Evolutionary conservation across 164 flowering plant genomes (phyloP).

Genomic region (Vitis rotundifolia): DNA sequence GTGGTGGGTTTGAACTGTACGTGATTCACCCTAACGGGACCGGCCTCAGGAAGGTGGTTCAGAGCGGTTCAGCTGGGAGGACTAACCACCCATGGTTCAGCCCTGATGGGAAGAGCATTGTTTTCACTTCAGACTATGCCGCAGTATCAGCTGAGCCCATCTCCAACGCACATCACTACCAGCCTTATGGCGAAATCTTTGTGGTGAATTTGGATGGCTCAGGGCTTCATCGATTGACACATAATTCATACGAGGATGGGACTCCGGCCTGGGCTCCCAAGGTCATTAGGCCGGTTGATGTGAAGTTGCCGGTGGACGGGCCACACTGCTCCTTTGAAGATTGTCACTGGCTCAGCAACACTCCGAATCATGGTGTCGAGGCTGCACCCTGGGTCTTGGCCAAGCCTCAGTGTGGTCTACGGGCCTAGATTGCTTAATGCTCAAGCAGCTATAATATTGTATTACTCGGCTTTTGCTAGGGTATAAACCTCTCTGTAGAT

Average conservation of each 20-base stretch:
- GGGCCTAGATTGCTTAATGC: not conserved
- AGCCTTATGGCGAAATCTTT: conserved; percentile 88
- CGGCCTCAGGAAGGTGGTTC: conserved; percentile 59
- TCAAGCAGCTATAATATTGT: too few relatives aligned
- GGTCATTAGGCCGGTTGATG: conserved; percentile 46
- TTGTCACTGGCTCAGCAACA: conserved; percentile 63
- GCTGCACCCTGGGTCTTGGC: not conserved
- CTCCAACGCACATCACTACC: conserved; percentile 78
- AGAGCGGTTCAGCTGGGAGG: conserved; percentile 66
- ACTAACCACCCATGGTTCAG: conserved; percentile 87
- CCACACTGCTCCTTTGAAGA: conserved; percentile 64
- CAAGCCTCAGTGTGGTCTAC: conserved; percentile 16
- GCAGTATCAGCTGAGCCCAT: conserved; percentile 90
- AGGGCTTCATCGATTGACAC: conserved; percentile 61
- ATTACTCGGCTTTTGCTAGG: too few relatives aligned
- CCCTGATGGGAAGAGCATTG: conserved; percentile 68
- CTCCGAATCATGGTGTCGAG: conserved; percentile 9
- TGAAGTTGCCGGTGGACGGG: conserved; percentile 29
- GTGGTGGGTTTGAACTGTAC: conserved; percentile 63
- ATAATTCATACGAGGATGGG: conserved; percentile 85
- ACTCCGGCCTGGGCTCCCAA: conserved; percentile 79
- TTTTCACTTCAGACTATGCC: conserved; percentile 74
- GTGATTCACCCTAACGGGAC: conserved; percentile 81
- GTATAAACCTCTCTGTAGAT: too few relatives aligned
- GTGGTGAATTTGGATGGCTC: conserved; percentile 63